These are phyloP conservation scores for Starmerella apicola DNA, from an alignment of 805 yeast species.

Conservation along the genomic window DNA sequence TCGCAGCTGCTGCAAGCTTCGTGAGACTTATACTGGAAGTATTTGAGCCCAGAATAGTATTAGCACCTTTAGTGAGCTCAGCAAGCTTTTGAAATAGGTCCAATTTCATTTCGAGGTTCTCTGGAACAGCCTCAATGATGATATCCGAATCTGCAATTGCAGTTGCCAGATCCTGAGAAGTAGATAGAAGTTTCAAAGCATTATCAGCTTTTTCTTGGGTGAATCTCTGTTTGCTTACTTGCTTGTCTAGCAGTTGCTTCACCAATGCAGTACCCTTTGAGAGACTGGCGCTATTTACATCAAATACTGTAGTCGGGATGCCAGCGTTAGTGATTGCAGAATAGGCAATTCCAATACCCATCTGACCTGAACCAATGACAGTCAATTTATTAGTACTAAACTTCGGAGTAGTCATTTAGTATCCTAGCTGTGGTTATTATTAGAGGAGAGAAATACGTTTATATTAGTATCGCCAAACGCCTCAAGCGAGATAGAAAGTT, in stretches of 20 bases:
- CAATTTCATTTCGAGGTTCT: constrained; percentile 28
- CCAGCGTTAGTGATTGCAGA: constrained; percentile 32
- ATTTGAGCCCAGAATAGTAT: constrained; percentile 31
- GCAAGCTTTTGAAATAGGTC: constrained; percentile 29
- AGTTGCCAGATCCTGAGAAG: constrained; percentile 18
- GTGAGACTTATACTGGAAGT: constrained; percentile 35
- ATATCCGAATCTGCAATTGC: constrained; percentile 28
- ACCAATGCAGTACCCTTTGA: constrained; percentile 27
- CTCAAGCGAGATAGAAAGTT: too few relatives aligned
- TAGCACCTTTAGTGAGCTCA: constrained; percentile 11
- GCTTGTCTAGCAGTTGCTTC: constrained; percentile 29
- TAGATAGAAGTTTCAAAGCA: constrained; percentile 24
- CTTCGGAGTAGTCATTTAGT: too few relatives aligned
- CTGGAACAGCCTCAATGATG: constrained; percentile 36
- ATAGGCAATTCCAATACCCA: constrained; percentile 35
- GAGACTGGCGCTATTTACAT: constrained; percentile 26
- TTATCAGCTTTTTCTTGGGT: constrained; percentile 25
- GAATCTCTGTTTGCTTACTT: constrained; percentile 29
- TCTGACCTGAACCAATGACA: constrained; percentile 33
- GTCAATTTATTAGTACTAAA: constrained; percentile 13
- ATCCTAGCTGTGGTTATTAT: too few relatives aligned
- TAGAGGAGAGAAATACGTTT: too few relatives aligned
- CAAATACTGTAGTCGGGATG: constrained; percentile 28
- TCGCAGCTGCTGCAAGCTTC: constrained; percentile 34
- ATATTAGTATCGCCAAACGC: too few relatives aligned